Conservation (phyloP, 2,329 filamentous ascomycete species). For the Aspergillus spinulosporus region DNA sequence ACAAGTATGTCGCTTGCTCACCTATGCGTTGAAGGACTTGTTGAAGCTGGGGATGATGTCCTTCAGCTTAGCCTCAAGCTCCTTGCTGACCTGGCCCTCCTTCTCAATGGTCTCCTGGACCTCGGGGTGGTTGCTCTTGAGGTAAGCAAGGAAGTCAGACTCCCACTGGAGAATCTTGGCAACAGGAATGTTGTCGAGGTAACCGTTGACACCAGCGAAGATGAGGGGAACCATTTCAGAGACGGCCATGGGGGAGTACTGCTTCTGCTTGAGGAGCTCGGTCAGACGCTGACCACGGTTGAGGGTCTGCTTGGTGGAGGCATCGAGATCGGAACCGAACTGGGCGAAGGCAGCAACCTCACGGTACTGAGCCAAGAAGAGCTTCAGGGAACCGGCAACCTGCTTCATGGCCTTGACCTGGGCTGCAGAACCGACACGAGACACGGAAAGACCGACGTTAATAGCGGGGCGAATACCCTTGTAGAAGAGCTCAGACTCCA, state of each 20-base stretch:
- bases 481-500: constrained; percentile 99
- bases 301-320: constrained; percentile 97
- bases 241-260: constrained; percentile 97
- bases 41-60: constrained; percentile 78
- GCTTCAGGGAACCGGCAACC: constrained; percentile 98
- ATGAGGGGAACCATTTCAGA: constrained; percentile 99
- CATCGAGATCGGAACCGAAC: constrained; percentile 99
- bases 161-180: constrained; percentile 92
- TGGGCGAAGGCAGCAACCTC: constrained; percentile 99
- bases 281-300: constrained; percentile 97
- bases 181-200: constrained; percentile 85
- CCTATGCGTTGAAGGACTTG: constrained; percentile 74
- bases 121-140: constrained; percentile 86
- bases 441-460: constrained; percentile 99
- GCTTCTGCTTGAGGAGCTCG: constrained; percentile 99
- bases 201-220: constrained; percentile 98
- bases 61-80: constrained; percentile 65
- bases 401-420: constrained; percentile 99
- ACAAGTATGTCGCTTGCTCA: constrained; percentile 38
- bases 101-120: constrained; percentile 85
- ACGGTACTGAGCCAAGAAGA: constrained; percentile 99
- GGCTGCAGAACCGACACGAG: constrained; percentile 98
- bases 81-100: constrained; percentile 95
- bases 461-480: constrained; percentile 99
- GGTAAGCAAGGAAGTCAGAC: constrained; percentile 86